Evolutionary conservation across 352 stramenopile species (phyloP).

Genomic region (Phytophthora niederhauseri): DNA sequence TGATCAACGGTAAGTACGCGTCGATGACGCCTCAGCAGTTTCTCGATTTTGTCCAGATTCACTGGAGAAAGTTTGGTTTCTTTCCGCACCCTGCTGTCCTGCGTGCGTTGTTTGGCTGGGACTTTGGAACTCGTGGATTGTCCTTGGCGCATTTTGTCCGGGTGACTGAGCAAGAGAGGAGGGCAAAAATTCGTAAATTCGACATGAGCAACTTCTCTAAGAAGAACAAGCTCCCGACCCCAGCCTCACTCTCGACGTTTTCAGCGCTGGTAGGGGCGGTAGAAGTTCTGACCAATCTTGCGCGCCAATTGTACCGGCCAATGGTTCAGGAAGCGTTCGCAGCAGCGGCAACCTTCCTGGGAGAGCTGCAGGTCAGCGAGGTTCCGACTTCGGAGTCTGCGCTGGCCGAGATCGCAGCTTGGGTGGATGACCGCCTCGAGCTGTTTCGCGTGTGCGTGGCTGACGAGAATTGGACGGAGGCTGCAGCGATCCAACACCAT

Average conservation of each 20-base stretch:
- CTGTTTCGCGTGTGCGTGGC: neutral
- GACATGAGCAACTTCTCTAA: neutral
- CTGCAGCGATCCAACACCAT: too few relatives aligned
- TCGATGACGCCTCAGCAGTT: neutral
- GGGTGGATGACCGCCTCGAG: neutral
- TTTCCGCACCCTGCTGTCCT: neutral
- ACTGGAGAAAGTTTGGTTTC: neutral
- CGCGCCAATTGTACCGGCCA: neutral
- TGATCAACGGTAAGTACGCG: neutral
- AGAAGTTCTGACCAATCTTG: neutral
- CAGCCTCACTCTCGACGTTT: neutral
- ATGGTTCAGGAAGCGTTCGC: neutral
- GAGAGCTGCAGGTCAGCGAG: neutral
- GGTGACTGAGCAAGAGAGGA: neutral
- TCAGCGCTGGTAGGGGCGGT: neutral
- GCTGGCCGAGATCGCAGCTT: neutral
- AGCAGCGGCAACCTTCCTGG: neutral
- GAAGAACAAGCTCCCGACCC: too few relatives aligned
- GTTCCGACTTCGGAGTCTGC: neutral
- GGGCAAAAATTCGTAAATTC: neutral
- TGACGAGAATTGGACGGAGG: neutral
- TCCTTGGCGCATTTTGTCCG: neutral
- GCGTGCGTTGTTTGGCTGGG: neutral
- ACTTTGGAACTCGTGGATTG: neutral
- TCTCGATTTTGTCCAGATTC: neutral